A percentile compares a stretch with the other conserved stretches of the same genome.
These are phyloP conservation scores for Hansenula anomala DNA, from an alignment of 1,139 yeast species.

Conservation along the genomic window DNA sequence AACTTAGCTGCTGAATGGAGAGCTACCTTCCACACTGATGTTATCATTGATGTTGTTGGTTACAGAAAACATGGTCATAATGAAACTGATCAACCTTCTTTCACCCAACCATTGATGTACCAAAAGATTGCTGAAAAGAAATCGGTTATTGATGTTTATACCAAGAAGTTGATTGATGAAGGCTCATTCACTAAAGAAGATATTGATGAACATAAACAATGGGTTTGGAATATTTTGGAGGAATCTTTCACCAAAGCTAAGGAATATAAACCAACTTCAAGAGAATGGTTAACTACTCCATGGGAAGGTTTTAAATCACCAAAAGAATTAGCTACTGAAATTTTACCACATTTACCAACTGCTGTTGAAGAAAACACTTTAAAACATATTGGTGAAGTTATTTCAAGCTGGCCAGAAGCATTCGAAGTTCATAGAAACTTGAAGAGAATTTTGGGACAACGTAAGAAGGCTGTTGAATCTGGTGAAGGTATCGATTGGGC, in stretches of 20 bases:
- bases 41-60: slow-evolving; percentile 94
- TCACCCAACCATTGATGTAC: slow-evolving; percentile 98
- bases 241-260: slow-evolving; percentile 83
- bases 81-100: slow-evolving; percentile 98
- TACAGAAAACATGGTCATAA: slow-evolving; percentile 99
- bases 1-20: slow-evolving; percentile 99
- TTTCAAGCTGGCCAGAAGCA: slow-evolving; percentile 82
- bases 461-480: slow-evolving; percentile 80
- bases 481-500: slow-evolving; percentile 99
- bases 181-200: slow-evolving; percentile 87
- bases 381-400: slow-evolving; percentile 71
- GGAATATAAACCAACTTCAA: slow-evolving; percentile 85
- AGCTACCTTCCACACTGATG: slow-evolving; percentile 93
- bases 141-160: slow-evolving; percentile 82
- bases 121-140: slow-evolving; percentile 83
- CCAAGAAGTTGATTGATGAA: slow-evolving; percentile 73
- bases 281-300: slow-evolving; percentile 98
- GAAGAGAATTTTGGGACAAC: slow-evolving; percentile 85
- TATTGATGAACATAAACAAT: slow-evolving; percentile 91
- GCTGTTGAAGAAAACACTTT: slow-evolving; percentile 71
- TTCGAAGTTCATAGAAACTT: slow-evolving; percentile 93
- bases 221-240: slow-evolving; percentile 96
- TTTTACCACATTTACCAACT: slow-evolving; percentile 95
- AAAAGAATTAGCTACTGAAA: slow-evolving; percentile 92
- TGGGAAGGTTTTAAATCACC: slow-evolving; percentile 99